Evolutionary conservation across 1,139 yeast species (phyloP), one percentile per base, ranked within the genome.

Genomic region (Petasospora fabianii): DNA sequence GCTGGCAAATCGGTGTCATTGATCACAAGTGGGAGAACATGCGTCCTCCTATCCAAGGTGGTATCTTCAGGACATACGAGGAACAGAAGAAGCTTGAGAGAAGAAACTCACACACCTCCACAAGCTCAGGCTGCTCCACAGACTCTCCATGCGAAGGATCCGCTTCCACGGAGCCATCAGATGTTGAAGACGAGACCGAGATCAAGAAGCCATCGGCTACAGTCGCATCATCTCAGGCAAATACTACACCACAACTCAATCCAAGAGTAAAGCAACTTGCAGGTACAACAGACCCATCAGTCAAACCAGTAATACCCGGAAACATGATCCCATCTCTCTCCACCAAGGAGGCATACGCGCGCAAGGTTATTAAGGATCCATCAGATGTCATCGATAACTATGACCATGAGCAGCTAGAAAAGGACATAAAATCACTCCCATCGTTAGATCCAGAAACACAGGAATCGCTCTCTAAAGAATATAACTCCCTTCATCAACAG

Each of bases 41-140:
- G 56, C 58, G 84, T 27, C 96, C 97, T 5, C 97, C 97, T 1
- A 84, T 88, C 46, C 96, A 86, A 60, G 95, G 96, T 7, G 96
- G 87, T 0, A 53, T 58, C 4, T 83, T 74, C 56, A 49, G 67
- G 22, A 43, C 45, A 8, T 19, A 51, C 6, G 59, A 45, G 35
- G 56, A 51, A 24, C 52, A 50, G 29, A 36, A 11, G 34, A 21
- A 13, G 21, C 18, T 11, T 19, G 6, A 15, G n/a, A 20, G 24
- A 30, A 19, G 24, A 20, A 6, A 7, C n/a, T 14, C 20, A 5
- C 4, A 15, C 16, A 15, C 16, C n/a, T 14, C 35, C 9, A 26
- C 31, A 6, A 11, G 16, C 11, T 19, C 30, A 10, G 20, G 27
- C 10, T 16, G 21, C 19, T 15, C 22, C 3, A 18, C 24, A 8